A percentile compares a stretch with the other conserved stretches of the same genome.
phyloP scores from a whole-genome alignment of 148 eudicot genomes.

The Silene uniflora region DNA sequence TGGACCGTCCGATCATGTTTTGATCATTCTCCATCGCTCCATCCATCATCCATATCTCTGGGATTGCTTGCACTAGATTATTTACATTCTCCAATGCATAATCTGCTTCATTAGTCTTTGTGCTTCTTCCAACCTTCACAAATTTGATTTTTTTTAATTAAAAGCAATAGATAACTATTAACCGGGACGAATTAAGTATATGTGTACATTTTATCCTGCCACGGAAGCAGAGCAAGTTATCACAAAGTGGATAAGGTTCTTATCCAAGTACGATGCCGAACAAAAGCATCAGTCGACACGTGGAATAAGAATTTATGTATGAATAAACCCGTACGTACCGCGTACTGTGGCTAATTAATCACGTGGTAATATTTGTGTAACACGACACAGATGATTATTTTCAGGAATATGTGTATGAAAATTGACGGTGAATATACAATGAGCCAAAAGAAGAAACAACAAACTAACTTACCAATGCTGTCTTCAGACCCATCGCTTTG shows the following conservation, averaged over 20 bases:
- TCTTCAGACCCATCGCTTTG: constrained; percentile 59
- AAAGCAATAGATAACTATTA: no score
- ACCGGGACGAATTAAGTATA: no score
- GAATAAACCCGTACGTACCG: not conserved
- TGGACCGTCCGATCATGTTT: constrained; percentile 29
- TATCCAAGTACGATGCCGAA: no score
- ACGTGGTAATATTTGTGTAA: not conserved
- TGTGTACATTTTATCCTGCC: no score
- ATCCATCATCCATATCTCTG: constrained; percentile 53
- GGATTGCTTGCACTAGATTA: constrained; percentile 50
- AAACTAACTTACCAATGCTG: constrained; percentile 52
- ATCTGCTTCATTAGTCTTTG: constrained; percentile 55
- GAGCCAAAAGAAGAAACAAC: no score
- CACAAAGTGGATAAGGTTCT: no score
- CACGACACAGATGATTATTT: constrained; percentile 8
- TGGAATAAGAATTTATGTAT: no score
- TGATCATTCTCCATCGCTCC: constrained; percentile 19
- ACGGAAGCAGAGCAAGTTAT: no score
- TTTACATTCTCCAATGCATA: constrained; percentile 57
- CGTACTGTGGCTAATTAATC: not conserved
- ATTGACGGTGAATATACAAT: not conserved
- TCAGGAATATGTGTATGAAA: no score
- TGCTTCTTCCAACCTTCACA: constrained; percentile 58
- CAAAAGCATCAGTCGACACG: no score
- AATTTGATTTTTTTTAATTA: no score